phyloP scores from a whole-genome alignment of 371 early-diverging fungal species.

The Mucor circinelloides region DNA sequence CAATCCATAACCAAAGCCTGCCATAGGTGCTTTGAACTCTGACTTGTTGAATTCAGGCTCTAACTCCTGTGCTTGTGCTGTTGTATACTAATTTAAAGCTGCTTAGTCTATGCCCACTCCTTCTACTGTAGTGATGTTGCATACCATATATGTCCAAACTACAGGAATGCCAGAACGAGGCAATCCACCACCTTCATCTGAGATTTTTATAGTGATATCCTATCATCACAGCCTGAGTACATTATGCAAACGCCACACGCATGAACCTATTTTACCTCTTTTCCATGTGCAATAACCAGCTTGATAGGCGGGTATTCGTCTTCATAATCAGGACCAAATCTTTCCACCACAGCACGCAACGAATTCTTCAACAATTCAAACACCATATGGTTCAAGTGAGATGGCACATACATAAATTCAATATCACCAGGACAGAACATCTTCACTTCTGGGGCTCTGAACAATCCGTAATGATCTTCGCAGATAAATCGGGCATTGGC shows the following conservation, averaged over 20 bases:
- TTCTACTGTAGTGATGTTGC: neutral
- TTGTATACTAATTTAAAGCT: conserved; percentile 73
- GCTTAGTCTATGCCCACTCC: neutral
- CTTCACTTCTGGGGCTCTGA: conserved; percentile 83
- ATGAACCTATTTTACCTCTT: conserved; percentile 52
- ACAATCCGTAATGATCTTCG: conserved; percentile 91
- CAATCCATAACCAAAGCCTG: conserved; percentile 97
- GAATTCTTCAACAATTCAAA: conserved; percentile 97
- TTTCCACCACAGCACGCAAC: conserved; percentile 94
- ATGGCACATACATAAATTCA: conserved; percentile 96
- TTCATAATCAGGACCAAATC: conserved; percentile 80
- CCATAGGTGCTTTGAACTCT: conserved; percentile 96
- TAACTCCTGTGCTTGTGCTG: conserved; percentile 85
- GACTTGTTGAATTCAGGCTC: conserved; percentile 83
- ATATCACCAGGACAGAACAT: conserved; percentile 82
- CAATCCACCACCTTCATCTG: conserved; percentile 98
- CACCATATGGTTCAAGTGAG: conserved; percentile 97
- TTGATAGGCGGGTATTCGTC: conserved; percentile 93
- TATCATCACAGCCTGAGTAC: neutral
- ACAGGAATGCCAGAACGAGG: conserved; percentile 89
- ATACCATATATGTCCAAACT: conserved; percentile 95
- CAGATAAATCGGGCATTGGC: conserved; percentile 94
- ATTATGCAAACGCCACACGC: neutral
- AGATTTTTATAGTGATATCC: conserved; percentile 96
- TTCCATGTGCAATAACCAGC: conserved; percentile 92